Evolutionary conservation across 139 green algal genomes (phyloP), one percentile per base, ranked within the genome.

Genomic region (Chlamydomonas applanata): DNA sequence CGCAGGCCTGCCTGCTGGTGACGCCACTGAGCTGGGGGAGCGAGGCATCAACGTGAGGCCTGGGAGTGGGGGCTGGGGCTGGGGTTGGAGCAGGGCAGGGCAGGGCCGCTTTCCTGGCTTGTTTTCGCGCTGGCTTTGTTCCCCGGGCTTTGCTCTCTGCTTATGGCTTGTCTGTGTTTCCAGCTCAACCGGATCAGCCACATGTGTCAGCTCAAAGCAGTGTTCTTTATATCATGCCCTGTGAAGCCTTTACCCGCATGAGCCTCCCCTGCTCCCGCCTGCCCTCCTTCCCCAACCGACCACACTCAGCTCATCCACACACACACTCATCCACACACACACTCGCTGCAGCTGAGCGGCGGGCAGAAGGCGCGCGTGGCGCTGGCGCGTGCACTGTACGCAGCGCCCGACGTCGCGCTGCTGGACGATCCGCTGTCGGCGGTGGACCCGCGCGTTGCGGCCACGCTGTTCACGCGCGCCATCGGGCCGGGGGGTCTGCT

Each of bases 341-440:
- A 4, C 9, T 60, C 66, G 60, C 5, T 59, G 54, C 75, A 87
- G 86, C 87, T 32, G 40, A 49, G 40, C 11, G 40, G 40, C 40
- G 90, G 90, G 14, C 90, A 95, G 77, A 91, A 92, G 68, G 88
- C 87, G 0, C 87, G 93, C 13, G 73, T 97, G 33, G 87, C 88
- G 22, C 82, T 97, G 60, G 93, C 93, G 0, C 80, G 93, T 14
- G 90, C 93, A 0, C 85, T 84, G 2, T 97, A 97, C 83, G 40
- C 40, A 11, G 40, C 7, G 40, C 40, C 93, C 0, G 74, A 83
- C 34, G 72, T 97, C 0, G 71, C 86, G 56, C 87, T 98, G 14
- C 77, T 98, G 73, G 93, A 98, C 69, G 93, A 98, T 80, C 93
- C 93, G 0, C 80, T 97, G 29, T 88, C 71, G 3, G 93, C 93